Base-by-base conservation (phyloP, 768 basidiomycete species). In the Cyathus striatus region DNA sequence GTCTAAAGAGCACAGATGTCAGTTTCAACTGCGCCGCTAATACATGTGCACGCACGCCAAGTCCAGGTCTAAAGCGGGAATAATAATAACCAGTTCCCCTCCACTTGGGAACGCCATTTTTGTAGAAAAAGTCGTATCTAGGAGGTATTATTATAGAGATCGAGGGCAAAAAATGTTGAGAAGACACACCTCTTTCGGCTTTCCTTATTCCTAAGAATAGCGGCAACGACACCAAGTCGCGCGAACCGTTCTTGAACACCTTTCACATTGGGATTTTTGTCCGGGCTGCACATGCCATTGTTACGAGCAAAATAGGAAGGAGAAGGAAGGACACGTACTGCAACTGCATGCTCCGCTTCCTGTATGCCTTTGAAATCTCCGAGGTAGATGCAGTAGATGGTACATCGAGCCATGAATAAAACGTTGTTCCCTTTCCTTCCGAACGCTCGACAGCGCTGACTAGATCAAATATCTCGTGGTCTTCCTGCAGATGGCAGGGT, bases 21-120 rank as follows among this genome's bases (percentile, higher is more conserved):
- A 43, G 36, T 22, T 38, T 45, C 40, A 49, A 47, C 38, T 32
- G 25, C n/a, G 17, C 24, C 35, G 17, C 32, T 26, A 47, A 27
- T 17, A 12, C 10, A 48, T 22, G 23, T 14, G 5, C 16, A 59
- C 78, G 49, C 53, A 87, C 87, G 46, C 79, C 79, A 47, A 98
- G 72, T 20, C 93, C 91, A n/a, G 95, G 95, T 23, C 95, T 78
- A 74, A 88, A 99, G 41, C 96, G 83, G 23, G 90, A 81, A 63
- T 98, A 99, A 63, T 97, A 97, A 65, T 98, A 97, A 34, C 91
- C 90, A 23, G 90, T 92, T 13, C 93, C 95, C 50, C 94, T 76
- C 95, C 95, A 99, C 59, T 77, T 88, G 0, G 95, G 95, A 3
- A 99, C 92, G 17, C 95, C 95, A 49, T 97, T 97, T 65, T 95